Base-by-base conservation (phyloP, 2,329 filamentous ascomycete species). In the Cercospora canescens region DNA sequence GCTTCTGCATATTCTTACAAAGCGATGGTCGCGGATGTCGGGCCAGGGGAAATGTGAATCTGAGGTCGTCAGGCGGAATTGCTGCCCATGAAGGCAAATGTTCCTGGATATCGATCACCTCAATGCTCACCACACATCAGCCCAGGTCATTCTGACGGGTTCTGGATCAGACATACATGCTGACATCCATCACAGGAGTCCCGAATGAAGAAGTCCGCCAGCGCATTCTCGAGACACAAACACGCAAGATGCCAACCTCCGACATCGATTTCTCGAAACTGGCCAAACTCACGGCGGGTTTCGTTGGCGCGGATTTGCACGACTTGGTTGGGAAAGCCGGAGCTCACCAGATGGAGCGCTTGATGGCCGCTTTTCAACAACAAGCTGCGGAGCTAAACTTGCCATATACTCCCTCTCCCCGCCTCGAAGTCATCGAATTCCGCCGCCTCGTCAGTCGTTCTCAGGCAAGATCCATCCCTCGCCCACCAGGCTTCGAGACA, bases 231-330 rank as follows among this genome's bases (percentile, higher is more conserved):
- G 84, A 86, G 41, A 89, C 91, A 1, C 82, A 96, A 54, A 92
- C 91, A 0, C 83, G 88, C 62, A 86, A 89, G 63, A 85, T 89
- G 70, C 81, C 81, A 0, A 83, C 87, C 0, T 83, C 86, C 3
- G 88, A 93, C 67, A 86, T 98, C 21, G 87, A 96, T 75, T 91
- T 94, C 71, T 81, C 81, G 28, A 81, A 85, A 16, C 82, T 99
- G 3, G 93, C 94, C 6, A 94, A 92, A 73, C 84, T 89, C 72
- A 98, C 94, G 0, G 92, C 95, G 6, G 95, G 95, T 1, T 99
- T 95, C 71, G 94, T 99, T 0, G 94, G 94, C 11, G 92, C 92
- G 6, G 95, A 99, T 81, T 81, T 99, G 4, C 88, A 91, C 68
- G 90, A 90, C 73, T 80, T 91, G 3, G 88, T 89, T 3, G 86